A percentile compares a stretch with the other conserved stretches of the same genome.
Conservation (phyloP, 768 basidiomycete genomes). For the Xerocomellus amylosporus region DNA sequence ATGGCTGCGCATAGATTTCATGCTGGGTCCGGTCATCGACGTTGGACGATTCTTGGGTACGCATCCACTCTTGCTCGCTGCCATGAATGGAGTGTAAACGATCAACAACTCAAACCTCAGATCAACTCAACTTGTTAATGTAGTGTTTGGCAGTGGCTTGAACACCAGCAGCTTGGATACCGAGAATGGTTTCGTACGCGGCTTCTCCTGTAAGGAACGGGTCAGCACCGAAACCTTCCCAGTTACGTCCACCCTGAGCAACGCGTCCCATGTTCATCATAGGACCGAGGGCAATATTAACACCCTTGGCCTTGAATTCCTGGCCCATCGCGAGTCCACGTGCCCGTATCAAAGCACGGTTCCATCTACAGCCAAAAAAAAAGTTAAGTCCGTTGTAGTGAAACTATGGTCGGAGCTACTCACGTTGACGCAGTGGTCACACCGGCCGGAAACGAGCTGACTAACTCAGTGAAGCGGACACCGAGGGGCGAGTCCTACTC, state of each 20-base stretch:
- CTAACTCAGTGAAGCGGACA: constrained; percentile 69
- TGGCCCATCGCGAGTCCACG: constrained; percentile 77
- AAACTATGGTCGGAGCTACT: constrained; percentile 19
- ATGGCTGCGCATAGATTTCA: constrained; percentile 56
- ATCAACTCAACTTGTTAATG: constrained; percentile 57
- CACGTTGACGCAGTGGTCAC: constrained; percentile 81
- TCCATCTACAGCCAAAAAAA: constrained; percentile 46
- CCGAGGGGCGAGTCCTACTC: constrained; percentile 72
- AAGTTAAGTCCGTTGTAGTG: background rate
- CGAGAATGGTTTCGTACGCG: constrained; percentile 75
- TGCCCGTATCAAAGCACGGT: constrained; percentile 70
- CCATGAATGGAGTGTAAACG: background rate
- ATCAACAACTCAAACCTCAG: background rate
- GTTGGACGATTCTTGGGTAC: constrained; percentile 34
- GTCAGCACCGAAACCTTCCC: constrained; percentile 95
- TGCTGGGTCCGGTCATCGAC: constrained; percentile 47
- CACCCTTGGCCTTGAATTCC: constrained; percentile 83
- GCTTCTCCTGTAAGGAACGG: constrained; percentile 81
- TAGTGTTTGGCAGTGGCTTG: constrained; percentile 87
- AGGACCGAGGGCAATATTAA: constrained; percentile 72
- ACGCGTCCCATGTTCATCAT: constrained; percentile 88
- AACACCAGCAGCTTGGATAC: constrained; percentile 77
- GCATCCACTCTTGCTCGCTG: constrained; percentile 39
- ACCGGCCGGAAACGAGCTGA: constrained; percentile 80
- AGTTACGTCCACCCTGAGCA: constrained; percentile 81